A percentile compares a stretch with the other conserved stretches of the same genome.
These are phyloP conservation scores for Camellia lanceoleosa DNA, from an alignment of 148 eudicot genomes.

Conservation along the genomic window DNA sequence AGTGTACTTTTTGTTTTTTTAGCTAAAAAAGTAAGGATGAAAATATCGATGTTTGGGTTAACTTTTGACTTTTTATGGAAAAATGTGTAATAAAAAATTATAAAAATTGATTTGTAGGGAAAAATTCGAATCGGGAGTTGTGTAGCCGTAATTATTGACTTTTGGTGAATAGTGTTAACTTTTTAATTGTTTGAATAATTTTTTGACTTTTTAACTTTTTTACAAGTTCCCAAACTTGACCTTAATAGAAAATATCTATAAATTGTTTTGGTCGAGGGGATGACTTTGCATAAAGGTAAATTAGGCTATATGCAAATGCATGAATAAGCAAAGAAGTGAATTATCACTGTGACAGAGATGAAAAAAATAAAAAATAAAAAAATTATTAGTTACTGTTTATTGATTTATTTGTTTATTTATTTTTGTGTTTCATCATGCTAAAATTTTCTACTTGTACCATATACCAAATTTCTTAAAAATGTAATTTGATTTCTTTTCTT, in stretches of 20 bases:
- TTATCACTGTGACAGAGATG: background rate
- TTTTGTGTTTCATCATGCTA: background rate
- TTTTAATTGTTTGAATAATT: no score
- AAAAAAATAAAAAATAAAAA: background rate
- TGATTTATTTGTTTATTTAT: background rate
- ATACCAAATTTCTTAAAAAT: conserved; percentile 2
- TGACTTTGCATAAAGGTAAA: background rate
- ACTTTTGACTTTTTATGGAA: no score
- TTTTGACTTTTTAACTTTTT: no score
- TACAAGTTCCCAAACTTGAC: no score
- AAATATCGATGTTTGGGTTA: no score
- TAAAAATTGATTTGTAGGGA: no score
- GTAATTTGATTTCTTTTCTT: background rate
- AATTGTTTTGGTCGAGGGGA: background rate
- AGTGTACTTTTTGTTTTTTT: no score
- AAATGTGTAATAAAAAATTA: no score
- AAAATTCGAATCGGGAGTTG: no score
- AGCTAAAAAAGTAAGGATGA: no score
- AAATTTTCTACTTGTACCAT: background rate
- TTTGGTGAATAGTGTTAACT: no score
- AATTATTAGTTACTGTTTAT: background rate
- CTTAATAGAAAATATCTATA: background rate
- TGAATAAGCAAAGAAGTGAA: conserved; percentile 4
- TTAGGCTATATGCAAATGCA: background rate
- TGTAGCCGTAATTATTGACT: no score